phyloP scores from a whole-genome alignment of 805 yeast genomes.

The Wickerhamiella shivajii region DNA sequence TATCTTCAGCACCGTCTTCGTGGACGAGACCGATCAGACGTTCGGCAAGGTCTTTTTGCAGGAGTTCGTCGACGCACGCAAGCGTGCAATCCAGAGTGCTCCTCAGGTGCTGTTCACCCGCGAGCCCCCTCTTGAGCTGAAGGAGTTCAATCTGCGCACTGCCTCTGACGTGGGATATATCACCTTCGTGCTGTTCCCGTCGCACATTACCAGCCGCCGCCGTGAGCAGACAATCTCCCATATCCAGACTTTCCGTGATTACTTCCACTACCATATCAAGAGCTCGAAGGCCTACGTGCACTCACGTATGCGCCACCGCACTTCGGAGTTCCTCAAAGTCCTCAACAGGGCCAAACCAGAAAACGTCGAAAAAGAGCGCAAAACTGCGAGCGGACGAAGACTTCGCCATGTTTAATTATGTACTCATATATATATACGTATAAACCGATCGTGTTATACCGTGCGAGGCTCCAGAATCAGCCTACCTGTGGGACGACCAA shows the following conservation, averaged over 20 bases:
- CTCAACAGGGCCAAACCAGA: conserved; percentile 96
- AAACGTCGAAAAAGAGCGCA: conserved; percentile 60
- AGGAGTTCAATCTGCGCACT: conserved; percentile 25
- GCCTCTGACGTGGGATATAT: conserved; percentile 38
- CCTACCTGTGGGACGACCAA: conserved; percentile 11
- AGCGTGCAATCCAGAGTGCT: conserved; percentile 89
- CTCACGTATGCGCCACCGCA: conserved; percentile 94
- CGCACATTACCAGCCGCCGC: conserved; percentile 50
- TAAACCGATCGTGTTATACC: neutral
- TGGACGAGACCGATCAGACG: conserved; percentile 86
- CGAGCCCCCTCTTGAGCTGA: conserved; percentile 86
- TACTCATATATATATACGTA: neutral
- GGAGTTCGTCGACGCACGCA: conserved; percentile 92
- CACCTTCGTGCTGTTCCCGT: conserved; percentile 39
- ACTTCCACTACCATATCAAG: conserved; percentile 97
- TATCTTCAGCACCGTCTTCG: conserved; percentile 83
- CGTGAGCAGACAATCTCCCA: conserved; percentile 83
- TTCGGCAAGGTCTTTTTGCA: conserved; percentile 26
- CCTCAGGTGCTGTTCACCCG: conserved; percentile 90
- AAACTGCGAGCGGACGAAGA: conserved; percentile 61
- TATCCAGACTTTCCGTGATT: conserved; percentile 83
- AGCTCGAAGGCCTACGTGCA: conserved; percentile 97
- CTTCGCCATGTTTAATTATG: conserved; percentile 22
- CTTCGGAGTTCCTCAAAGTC: conserved; percentile 83
- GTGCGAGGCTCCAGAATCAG: conserved; percentile 13